phyloP scores from a whole-genome alignment of 805 yeast genomes.

The Maudiozyma turicensis region DNA sequence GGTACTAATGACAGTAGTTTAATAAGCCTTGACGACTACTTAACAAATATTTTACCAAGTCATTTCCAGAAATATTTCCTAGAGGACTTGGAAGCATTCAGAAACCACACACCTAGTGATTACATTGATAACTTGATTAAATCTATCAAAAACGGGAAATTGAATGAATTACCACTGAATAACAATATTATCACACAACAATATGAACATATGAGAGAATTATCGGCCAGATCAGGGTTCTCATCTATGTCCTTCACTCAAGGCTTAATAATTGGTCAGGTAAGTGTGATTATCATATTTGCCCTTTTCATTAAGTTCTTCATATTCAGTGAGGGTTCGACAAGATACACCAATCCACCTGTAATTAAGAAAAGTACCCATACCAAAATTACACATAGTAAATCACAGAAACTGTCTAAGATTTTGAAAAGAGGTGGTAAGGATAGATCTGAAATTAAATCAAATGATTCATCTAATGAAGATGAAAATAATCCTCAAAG shows the following conservation, averaged over 20 bases:
- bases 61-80: conserved; percentile 29
- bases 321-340: conserved; percentile 59
- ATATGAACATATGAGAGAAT: not conserved
- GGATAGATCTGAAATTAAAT: not conserved
- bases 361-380: not conserved
- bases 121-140: not conserved
- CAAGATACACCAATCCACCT: conserved; percentile 27
- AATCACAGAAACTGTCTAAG: not conserved
- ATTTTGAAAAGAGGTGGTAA: conserved; percentile 28
- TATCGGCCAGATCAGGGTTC: conserved; percentile 5
- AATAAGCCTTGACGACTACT: conserved; percentile 31
- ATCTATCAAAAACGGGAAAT: not conserved
- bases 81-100: conserved; percentile 6
- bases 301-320: conserved; percentile 64
- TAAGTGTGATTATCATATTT: conserved; percentile 56
- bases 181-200: not conserved
- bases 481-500: conserved; percentile 18
- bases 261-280: conserved; percentile 64
- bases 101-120: not conserved
- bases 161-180: not conserved
- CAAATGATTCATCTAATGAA: conserved; percentile 8
- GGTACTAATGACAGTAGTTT: conserved; percentile 13
- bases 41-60: conserved; percentile 28
- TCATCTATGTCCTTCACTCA: conserved; percentile 62
- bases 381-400: not conserved